phyloP scores from a whole-genome alignment of 768 basidiomycete species.

The Clitopilus passeckerianus region DNA sequence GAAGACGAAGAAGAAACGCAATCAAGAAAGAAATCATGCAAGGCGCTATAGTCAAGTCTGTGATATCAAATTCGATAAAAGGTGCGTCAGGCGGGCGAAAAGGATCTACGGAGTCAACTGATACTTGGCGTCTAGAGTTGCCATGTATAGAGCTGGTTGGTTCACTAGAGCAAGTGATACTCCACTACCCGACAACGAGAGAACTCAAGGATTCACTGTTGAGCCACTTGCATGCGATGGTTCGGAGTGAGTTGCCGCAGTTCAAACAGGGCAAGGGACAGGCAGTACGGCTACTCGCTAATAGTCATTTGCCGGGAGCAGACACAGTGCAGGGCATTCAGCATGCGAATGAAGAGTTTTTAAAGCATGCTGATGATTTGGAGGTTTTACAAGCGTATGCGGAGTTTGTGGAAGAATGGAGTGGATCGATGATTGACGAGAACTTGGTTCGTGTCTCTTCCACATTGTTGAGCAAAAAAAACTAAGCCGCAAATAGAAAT shows the following conservation, averaged over 20 bases:
- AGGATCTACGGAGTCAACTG: slow-evolving; percentile 7
- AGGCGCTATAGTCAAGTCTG: slow-evolving; percentile 75
- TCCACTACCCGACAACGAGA: slow-evolving; percentile 29
- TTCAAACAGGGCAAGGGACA: slow-evolving; percentile 18
- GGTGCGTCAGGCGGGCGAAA: slow-evolving; percentile 19
- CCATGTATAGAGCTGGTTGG: slow-evolving; percentile 37
- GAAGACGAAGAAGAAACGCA: slow-evolving; percentile 36
- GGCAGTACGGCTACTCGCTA: slow-evolving; percentile 30
- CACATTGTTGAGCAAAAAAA: too few relatives aligned
- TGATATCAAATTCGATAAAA: slow-evolving; percentile 78
- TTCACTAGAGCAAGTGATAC: slow-evolving; percentile 30
- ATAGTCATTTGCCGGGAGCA: slow-evolving; percentile 22
- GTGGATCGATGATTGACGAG: slow-evolving; percentile 36
- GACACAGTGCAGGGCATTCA: slow-evolving; percentile 35
- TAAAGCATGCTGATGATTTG: slow-evolving; percentile 14
- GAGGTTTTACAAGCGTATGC: slow-evolving; percentile 34
- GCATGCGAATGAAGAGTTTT: slow-evolving; percentile 33
- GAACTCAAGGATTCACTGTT: slow-evolving; percentile 29
- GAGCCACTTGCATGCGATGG: slow-evolving; percentile 32
- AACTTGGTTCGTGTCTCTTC: slow-evolving; percentile 37
- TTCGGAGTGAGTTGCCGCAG: slow-evolving; percentile 23
- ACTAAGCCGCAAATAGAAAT: slow-evolving; percentile 36
- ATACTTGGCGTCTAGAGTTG: slow-evolving; percentile 23
- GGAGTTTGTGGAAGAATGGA: slow-evolving; percentile 52
- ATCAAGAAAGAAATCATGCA: slow-evolving; percentile 66